A percentile compares a stretch with the other conserved stretches of the same genome.
phyloP scores from a whole-genome alignment of 2,329 filamentous ascomycete genomes.

The Graphium sp. region DNA sequence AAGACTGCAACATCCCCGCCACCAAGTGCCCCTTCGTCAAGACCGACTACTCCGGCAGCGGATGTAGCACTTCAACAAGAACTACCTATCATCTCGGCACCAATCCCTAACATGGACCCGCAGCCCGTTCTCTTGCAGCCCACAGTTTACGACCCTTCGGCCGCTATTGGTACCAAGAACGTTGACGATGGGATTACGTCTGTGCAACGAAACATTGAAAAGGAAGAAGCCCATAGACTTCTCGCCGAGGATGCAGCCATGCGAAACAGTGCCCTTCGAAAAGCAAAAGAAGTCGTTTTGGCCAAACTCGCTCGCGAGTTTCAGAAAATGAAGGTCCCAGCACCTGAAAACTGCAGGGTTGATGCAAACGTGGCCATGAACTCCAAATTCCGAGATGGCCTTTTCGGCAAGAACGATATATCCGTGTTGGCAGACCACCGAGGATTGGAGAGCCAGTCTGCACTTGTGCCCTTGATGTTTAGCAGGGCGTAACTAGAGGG shows the following conservation, averaged over 20 bases:
- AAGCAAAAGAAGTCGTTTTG: conserved; percentile 43
- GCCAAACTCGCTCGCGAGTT: conserved; percentile 39
- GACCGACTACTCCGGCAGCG: conserved; percentile 13
- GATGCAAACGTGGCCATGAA: conserved; percentile 13
- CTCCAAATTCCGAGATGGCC: conserved; percentile 20
- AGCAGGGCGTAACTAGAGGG: conserved; percentile 19
- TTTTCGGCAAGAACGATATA: conserved; percentile 20
- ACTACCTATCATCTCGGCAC: conserved; percentile 26
- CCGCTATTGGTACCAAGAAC: conserved; percentile 5
- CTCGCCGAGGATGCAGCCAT: conserved; percentile 40
- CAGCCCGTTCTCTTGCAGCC: conserved; percentile 37
- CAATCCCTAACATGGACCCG: conserved; percentile 28
- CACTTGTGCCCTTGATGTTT: conserved; percentile 43
- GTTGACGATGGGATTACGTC: conserved; percentile 31
- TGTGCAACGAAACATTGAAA: conserved; percentile 39
- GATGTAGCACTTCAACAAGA: too few relatives aligned
- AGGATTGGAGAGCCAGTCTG: conserved; percentile 32
- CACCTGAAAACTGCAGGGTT: not conserved
- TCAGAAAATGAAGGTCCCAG: conserved; percentile 1
- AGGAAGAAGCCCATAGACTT: conserved; percentile 35
- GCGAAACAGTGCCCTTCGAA: conserved; percentile 34
- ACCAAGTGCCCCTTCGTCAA: conserved; percentile 10
- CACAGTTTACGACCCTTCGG: conserved; percentile 33
- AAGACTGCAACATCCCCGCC: too few relatives aligned
- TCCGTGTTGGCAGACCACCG: conserved; percentile 22